Evolutionary conservation across 2,329 filamentous ascomycete genomes (phyloP), one percentile per base, ranked within the genome.

Genomic region (Botrytis cinerea): DNA sequence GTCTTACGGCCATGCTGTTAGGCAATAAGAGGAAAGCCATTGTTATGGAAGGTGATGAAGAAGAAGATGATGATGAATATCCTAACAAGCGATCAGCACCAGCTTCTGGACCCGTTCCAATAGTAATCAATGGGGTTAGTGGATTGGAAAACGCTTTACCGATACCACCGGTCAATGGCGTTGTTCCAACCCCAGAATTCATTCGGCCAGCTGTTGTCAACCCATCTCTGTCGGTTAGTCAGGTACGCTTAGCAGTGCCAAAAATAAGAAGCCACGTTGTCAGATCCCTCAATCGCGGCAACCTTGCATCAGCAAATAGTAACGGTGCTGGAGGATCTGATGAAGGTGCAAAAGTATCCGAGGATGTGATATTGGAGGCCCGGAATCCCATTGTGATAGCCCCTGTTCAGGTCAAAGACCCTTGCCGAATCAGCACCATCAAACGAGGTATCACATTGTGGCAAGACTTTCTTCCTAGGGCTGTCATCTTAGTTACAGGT

Each of bases 21-120:
- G 96, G 96, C 0, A 99, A 97, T 81, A 99, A 98, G 83, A 88
- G 96, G 40, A 97, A 96, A 80, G 90, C 92, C 66, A 88, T 90
- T 25, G 87, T 88, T 9, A 83, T 92, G 7, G 93, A 97, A 73
- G 71, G 63, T 14, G 71, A 73, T 16, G 70, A 71, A 25, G 68
- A 70, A 1, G 93, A 95, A 46, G 94, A 96, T 28, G 88, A 90
- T 62, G 88, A 90, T 32, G 85, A 85, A 78, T 81, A 75, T 86
- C 87, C 80, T 81, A 87, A 87, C 80, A 91, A 91, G 80, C 85
- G 89, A 71, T 83, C 92, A 48, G 84, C 87, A 18, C 81, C 86
- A 35, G 85, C 88, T 25, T 87, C 88, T 67, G 93, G 93, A 0
- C 91, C 92, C 25, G 89, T 90, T 12, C 87, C 92, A 1, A 92